Conservation (phyloP, 192 early-diverging fungal genomes). For the Coemansia biformis region DNA sequence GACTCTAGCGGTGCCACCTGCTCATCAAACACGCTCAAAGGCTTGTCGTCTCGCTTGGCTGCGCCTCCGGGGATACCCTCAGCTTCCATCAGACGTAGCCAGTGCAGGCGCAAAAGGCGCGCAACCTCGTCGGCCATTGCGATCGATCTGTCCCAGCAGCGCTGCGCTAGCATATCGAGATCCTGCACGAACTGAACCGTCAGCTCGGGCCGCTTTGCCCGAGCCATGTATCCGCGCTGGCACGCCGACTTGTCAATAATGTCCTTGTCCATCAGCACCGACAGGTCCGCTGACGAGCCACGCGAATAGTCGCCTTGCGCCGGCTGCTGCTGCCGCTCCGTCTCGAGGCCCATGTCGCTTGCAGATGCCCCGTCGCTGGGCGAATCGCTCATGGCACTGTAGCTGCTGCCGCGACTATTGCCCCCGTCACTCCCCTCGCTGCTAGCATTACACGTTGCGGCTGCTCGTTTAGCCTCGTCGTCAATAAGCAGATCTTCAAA, state of each 20-base stretch:
- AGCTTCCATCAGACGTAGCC: conserved; percentile 22
- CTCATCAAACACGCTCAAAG: conserved; percentile 5
- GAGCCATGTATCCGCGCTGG: conserved; percentile 36
- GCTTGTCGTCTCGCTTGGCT: too few relatives aligned
- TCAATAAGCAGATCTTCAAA: conserved; percentile 33
- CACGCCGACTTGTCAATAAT: too few relatives aligned
- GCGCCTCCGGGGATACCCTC: background rate
- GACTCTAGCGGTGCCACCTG: too few relatives aligned
- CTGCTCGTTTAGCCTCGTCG: background rate
- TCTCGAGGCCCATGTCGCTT: too few relatives aligned
- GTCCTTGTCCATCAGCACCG: conserved; percentile 16
- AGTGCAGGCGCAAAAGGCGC: conserved; percentile 28
- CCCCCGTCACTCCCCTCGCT: too few relatives aligned
- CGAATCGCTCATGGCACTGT: too few relatives aligned
- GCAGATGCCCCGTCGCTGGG: too few relatives aligned
- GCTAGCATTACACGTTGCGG: too few relatives aligned
- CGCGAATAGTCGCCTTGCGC: conserved; percentile 7
- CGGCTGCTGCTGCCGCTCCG: too few relatives aligned
- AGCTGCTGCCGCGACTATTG: too few relatives aligned
- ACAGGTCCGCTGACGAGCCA: conserved; percentile 19
- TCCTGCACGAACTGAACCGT: conserved; percentile 21
- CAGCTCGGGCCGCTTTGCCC: conserved; percentile 25
- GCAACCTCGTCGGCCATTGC: conserved; percentile 37
- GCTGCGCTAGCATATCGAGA: conserved; percentile 22
- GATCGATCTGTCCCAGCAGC: conserved; percentile 35